Percentiles rank a stretch among this genome's conserved stretches.
Conservation (phyloP, 768 basidiomycete genomes). For the Favolaschia claudopus region DNA sequence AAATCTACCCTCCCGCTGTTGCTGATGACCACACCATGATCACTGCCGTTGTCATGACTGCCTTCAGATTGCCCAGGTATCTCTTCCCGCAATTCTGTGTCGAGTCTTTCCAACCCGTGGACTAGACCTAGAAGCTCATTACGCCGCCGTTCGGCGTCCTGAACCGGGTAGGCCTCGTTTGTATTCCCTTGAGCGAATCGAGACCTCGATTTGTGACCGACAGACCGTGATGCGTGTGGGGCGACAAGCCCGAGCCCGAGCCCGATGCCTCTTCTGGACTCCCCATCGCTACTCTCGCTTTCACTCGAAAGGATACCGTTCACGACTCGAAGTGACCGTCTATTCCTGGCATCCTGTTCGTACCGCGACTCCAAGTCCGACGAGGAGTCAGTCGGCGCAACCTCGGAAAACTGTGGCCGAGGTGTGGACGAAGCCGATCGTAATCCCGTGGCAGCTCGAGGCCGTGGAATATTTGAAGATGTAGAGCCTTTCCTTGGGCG, state of each 20-base stretch:
- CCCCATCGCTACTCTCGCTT: conserved; percentile 25
- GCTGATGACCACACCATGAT: conserved; percentile 8
- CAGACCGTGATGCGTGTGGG: conserved; percentile 46
- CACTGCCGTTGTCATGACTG: neutral
- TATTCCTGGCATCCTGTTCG: conserved; percentile 22
- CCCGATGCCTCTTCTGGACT: conserved; percentile 1
- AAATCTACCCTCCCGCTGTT: conserved; percentile 21
- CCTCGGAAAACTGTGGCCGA: conserved; percentile 15
- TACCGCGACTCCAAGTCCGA: conserved; percentile 40
- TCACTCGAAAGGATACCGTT: conserved; percentile 19
- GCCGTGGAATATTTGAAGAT: conserved; percentile 46
- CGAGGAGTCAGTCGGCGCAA: conserved; percentile 49
- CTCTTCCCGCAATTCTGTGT: conserved; percentile 3
- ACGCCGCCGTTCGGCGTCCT: conserved; percentile 28
- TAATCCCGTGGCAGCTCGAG: conserved; percentile 33
- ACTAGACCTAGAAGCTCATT: conserved; percentile 35
- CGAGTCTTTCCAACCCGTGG: conserved; percentile 27
- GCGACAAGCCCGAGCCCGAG: conserved; percentile 14
- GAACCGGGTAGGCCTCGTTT: conserved; percentile 9
- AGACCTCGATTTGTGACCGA: conserved; percentile 23
- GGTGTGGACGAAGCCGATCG: conserved; percentile 29
- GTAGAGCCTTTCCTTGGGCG: conserved; percentile 1
- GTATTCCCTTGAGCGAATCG: neutral
- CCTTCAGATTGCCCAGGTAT: neutral
- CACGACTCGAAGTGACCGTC: conserved; percentile 22